Base-by-base conservation (phyloP, 2,329 filamentous ascomycete species). In the Colletotrichum sp. region DNA sequence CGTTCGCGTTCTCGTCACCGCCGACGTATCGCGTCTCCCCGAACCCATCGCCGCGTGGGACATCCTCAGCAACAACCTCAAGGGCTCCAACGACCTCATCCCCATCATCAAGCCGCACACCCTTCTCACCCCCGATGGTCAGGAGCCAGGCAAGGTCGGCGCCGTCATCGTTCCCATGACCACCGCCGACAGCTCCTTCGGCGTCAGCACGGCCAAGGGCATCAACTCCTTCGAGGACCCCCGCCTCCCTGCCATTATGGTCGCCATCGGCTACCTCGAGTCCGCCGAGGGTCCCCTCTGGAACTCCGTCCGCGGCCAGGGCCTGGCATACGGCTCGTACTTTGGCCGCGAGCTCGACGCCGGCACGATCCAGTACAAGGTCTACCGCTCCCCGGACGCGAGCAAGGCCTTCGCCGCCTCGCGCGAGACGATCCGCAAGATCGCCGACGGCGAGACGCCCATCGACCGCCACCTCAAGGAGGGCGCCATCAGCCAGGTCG, bases 201-300 rank as follows among this genome's bases (percentile, higher is more conserved):
- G 93, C 28, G 91, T 96, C 75, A 92, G 95, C 80, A 94, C 94
- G 13, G 90, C 93, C 3, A 90, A 91, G 57, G 96, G 96, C 8
- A 91, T 96, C 19, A 90, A 91, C 28, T 95, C 93, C 0, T 96
- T 94, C 81, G 89, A 90, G 6, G 94, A 98, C 80, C 93, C 96
- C 0, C 90, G 92, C 19, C 88, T 98, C 2, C 96, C 97, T 0
- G 93, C 96, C 3, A 90, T 98, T 68, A 91, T 98, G 83, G 96
- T 99, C 9, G 96, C 96, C 1, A 92, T 96, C 66, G 93, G 96
- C 25, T 98, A 98, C 82, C 93, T 99, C 76, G 96, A 98, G 82
- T 93, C 96, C 1, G 94, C 98, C 22, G 97, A 99, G 84, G 97
- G 97, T 0, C 97, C 97, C 1, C 91, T 99, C 36, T 98, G 97